Evolutionary conservation across 371 early-diverging fungal genomes (phyloP).

Genomic region (Lichtheimia ramosa): DNA sequence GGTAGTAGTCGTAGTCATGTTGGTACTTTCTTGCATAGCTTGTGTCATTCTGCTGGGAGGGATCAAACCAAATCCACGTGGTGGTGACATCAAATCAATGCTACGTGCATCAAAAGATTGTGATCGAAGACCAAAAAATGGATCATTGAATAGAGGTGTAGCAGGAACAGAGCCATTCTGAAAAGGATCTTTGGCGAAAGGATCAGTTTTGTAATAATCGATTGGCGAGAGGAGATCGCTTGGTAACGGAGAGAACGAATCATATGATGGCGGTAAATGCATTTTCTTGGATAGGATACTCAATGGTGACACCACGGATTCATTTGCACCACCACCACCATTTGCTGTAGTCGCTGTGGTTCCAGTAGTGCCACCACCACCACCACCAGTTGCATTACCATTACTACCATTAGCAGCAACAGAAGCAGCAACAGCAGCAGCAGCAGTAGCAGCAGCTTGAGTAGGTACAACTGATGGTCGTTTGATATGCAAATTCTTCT

Average conservation of each 20-base stretch:
- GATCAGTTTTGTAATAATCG: conserved; percentile 52
- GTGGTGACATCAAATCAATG: conserved; percentile 18
- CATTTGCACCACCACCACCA: background rate
- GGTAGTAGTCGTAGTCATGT: too few species aligned
- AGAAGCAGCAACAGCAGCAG: conserved; percentile 4
- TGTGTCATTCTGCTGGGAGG: conserved; percentile 1
- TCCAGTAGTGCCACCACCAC: too few species aligned
- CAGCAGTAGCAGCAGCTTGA: conserved; percentile 3
- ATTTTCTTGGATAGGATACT: conserved; percentile 19
- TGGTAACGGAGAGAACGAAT: conserved; percentile 51
- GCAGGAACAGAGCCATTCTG: conserved; percentile 29
- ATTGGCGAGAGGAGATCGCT: conserved; percentile 60
- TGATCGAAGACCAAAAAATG: conserved; percentile 30
- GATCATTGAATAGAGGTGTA: conserved; percentile 28
- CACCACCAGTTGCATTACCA: background rate
- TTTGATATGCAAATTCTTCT: conserved; percentile 47
- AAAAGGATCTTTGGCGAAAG: conserved; percentile 42
- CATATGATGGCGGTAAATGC: conserved; percentile 14
- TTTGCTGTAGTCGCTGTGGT: background rate
- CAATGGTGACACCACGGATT: conserved; percentile 9
- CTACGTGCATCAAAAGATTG: conserved; percentile 32
- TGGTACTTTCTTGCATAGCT: background rate
- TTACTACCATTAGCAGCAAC: background rate
- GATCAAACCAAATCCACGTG: conserved; percentile 18
- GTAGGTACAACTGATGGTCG: conserved; percentile 18